A percentile compares a stretch with the other conserved stretches of the same genome.
phyloP scores from a whole-genome alignment of 2,329 filamentous ascomycete species.

The Fusarium cicatricum region DNA sequence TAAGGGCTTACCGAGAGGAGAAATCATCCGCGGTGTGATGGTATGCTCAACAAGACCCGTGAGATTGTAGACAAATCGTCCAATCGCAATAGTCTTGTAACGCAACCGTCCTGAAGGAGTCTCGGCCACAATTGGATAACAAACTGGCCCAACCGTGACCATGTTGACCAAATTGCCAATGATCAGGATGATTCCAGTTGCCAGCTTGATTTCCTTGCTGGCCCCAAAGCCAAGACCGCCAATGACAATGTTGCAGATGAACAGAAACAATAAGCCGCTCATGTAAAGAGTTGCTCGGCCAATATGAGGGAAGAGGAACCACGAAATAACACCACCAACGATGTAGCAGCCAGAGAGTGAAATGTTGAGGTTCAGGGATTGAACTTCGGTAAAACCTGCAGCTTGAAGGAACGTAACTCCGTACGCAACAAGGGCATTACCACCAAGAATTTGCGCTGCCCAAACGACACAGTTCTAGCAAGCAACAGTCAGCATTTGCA shows the following conservation, averaged over 20 bases:
- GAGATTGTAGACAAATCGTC: conserved; percentile 53
- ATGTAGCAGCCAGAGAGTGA: conserved; percentile 52
- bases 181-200: conserved; percentile 39
- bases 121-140: conserved; percentile 51
- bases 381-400: conserved; percentile 48
- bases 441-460: conserved; percentile 50
- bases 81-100: conserved; percentile 56
- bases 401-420: conserved; percentile 49
- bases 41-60: conserved; percentile 51
- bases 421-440: conserved; percentile 48
- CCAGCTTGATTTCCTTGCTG: conserved; percentile 13
- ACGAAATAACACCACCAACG: conserved; percentile 50
- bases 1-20: conserved; percentile 7
- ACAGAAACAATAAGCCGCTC: conserved; percentile 50
- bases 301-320: conserved; percentile 51
- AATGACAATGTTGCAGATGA: conserved; percentile 45
- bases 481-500: neutral
- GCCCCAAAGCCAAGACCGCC: conserved; percentile 18
- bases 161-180: conserved; percentile 45
- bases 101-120: conserved; percentile 54
- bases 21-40: conserved; percentile 47
- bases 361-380: conserved; percentile 52
- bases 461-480: conserved; percentile 48
- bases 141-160: conserved; percentile 48
- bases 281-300: conserved; percentile 54